These are phyloP conservation scores for Coix lacrymajobi DNA, from an alignment of 176 grass and related monocot genomes.

Conservation along the genomic window DNA sequence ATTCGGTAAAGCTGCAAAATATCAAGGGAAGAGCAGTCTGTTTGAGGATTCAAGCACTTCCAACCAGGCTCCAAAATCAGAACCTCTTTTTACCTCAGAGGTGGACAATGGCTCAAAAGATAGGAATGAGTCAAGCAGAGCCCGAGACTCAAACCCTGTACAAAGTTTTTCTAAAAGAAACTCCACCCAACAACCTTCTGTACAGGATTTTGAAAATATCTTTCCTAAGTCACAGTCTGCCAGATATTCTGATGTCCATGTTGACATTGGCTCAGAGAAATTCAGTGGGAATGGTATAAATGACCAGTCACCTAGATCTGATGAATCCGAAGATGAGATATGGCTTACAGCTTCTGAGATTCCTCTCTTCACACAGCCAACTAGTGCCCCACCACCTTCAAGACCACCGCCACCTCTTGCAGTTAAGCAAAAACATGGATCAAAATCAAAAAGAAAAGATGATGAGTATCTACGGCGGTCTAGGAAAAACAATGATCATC, in stretches of 20 bases:
- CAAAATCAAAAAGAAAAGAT: conserved; percentile 45
- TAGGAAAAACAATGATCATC: conserved; percentile 52
- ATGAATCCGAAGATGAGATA: conserved; percentile 69
- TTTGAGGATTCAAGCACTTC: conserved; percentile 55
- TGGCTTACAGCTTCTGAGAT: conserved; percentile 98
- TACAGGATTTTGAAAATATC: conserved; percentile 67
- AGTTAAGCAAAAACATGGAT: conserved; percentile 40
- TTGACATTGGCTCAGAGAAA: conserved; percentile 49
- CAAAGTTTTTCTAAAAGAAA: conserved; percentile 50
- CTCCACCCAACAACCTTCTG: conserved; percentile 41
- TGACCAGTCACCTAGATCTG: conserved; percentile 64
- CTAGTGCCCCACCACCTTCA: conserved; percentile 85
- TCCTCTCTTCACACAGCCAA: conserved; percentile 92
- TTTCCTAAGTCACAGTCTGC: conserved; percentile 41
- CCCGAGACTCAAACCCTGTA: conserved; percentile 34
- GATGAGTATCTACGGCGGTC: conserved; percentile 24
- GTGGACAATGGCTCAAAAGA: conserved; percentile 30
- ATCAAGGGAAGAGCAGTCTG: conserved; percentile 39
- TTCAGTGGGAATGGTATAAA: conserved; percentile 37
- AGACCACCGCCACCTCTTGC: conserved; percentile 73
- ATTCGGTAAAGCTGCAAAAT: conserved; percentile 36
- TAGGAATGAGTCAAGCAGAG: conserved; percentile 37
- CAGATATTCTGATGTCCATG: conserved; percentile 49
- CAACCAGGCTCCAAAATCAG: conserved; percentile 44
- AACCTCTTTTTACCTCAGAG: conserved; percentile 49